Percentiles rank a stretch among this genome's conserved stretches.
Evolutionary conservation across 1,139 yeast genomes (phyloP).

Genomic region (Taphrina deformans): DNA sequence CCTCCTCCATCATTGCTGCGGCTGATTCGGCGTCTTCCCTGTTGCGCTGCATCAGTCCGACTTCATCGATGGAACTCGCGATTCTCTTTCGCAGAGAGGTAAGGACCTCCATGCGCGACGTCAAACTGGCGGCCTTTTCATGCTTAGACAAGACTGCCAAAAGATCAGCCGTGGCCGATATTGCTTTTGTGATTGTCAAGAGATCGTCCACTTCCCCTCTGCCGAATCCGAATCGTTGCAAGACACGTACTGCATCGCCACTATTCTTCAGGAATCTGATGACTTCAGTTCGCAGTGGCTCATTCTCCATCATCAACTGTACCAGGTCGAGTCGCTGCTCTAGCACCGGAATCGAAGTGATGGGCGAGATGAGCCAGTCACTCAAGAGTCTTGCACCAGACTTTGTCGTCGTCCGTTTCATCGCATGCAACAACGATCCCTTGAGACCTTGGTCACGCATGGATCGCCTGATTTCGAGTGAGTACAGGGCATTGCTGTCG

Average conservation of each 20-base stretch:
- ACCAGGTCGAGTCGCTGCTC: slow-evolving; percentile 64
- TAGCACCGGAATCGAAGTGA: slow-evolving; percentile 60
- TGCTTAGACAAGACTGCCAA: slow-evolving; percentile 36
- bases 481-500: slow-evolving; percentile 78
- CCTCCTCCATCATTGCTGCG: slow-evolving; percentile 36
- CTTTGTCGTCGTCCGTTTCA: slow-evolving; percentile 71
- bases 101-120: slow-evolving; percentile 37
- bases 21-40: slow-evolving; percentile 38
- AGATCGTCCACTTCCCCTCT: slow-evolving; percentile 53
- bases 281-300: slow-evolving; percentile 47
- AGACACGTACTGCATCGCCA: slow-evolving; percentile 56
- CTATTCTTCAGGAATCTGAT: slow-evolving; percentile 47
- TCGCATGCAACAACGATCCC: slow-evolving; percentile 69
- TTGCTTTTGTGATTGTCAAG: slow-evolving; percentile 50
- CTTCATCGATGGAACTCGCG: slow-evolving; percentile 44
- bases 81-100: slow-evolving; percentile 43
- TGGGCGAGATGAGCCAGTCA: slow-evolving; percentile 79
- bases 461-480: slow-evolving; percentile 68
- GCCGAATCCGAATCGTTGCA: slow-evolving; percentile 56
- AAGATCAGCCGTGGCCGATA: slow-evolving; percentile 43
- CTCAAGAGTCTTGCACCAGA: slow-evolving; percentile 77
- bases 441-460: slow-evolving; percentile 58
- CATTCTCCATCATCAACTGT: slow-evolving; percentile 52
- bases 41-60: slow-evolving; percentile 38
- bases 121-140: slow-evolving; percentile 11